These are phyloP conservation scores for Wickerhamiella infanticola DNA, from an alignment of 1,139 yeast species.

Conservation along the genomic window DNA sequence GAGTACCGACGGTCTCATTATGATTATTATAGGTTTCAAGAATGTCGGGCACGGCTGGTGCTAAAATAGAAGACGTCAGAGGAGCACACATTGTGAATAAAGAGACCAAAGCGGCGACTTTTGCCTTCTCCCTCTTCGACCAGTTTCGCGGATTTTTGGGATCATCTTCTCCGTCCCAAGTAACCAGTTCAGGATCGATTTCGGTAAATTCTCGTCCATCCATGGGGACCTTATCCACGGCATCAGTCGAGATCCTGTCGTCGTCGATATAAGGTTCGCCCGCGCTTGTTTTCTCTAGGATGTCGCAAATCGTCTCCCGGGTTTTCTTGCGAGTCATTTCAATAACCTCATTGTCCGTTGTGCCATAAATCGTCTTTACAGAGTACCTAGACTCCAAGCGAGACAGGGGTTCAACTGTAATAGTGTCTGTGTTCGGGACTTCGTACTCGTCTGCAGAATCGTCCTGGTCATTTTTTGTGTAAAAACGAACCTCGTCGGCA, in stretches of 20 bases:
- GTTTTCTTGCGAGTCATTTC: conserved; percentile 18
- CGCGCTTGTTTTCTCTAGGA: neutral
- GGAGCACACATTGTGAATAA: conserved; percentile 42
- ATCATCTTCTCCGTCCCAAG: conserved; percentile 45
- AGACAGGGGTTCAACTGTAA: neutral
- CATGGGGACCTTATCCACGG: neutral
- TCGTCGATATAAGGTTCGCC: neutral
- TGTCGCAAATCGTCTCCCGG: conserved; percentile 16
- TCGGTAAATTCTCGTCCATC: conserved; percentile 10
- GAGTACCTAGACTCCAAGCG: conserved; percentile 5
- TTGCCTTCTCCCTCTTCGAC: conserved; percentile 29
- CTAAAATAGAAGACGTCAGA: conserved; percentile 41
- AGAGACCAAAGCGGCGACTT: conserved; percentile 35
- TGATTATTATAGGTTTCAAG: conserved; percentile 28
- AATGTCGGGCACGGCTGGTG: conserved; percentile 41
- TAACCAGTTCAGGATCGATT: conserved; percentile 46
- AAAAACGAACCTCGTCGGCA: neutral
- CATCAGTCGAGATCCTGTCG: neutral
- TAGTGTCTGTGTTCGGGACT: neutral
- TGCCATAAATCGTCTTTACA: conserved; percentile 18
- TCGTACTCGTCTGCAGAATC: neutral
- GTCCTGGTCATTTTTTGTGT: neutral
- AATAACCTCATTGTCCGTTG: conserved; percentile 12
- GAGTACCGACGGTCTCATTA: conserved; percentile 28
- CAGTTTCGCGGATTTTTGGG: conserved; percentile 50